Conservation (phyloP, 768 basidiomycete species). For the Saitozyma podzolica region DNA sequence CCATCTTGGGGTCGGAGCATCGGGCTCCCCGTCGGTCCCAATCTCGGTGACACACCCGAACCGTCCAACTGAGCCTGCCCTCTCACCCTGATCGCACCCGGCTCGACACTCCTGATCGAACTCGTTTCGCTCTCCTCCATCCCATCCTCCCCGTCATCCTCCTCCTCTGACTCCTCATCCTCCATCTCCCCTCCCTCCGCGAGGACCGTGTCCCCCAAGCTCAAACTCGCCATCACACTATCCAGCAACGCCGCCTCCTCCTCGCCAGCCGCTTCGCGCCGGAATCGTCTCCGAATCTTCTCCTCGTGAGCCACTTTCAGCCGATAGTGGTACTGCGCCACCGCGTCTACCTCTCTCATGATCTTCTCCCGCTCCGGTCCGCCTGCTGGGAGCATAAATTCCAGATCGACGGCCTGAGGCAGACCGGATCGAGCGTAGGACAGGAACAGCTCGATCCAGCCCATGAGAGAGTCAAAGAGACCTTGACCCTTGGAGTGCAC, state of each 20-base stretch:
- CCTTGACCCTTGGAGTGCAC: constrained; percentile 95
- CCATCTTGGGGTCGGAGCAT: no score
- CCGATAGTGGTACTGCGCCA: constrained; percentile 90
- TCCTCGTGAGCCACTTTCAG: constrained; percentile 90
- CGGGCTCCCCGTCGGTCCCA: no score
- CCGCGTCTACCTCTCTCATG: constrained; percentile 79
- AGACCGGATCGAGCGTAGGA: constrained; percentile 86
- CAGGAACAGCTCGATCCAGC: constrained; percentile 94
- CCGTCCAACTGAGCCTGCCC: no score
- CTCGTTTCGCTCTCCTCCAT: no score
- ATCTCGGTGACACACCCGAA: no score
- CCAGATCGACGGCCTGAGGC: constrained; percentile 71
- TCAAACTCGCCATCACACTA: constrained; percentile 75
- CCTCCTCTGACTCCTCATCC: constrained; percentile 75
- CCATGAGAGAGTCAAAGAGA: constrained; percentile 90
- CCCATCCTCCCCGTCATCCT: constrained; percentile 51
- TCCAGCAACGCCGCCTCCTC: constrained; percentile 84
- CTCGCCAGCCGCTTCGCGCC: constrained; percentile 57
- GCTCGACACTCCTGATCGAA: no score
- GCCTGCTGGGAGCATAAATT: constrained; percentile 81
- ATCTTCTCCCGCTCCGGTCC: constrained; percentile 74
- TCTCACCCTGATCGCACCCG: no score
- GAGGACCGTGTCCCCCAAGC: constrained; percentile 73
- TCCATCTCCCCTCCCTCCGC: constrained; percentile 62
- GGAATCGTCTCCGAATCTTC: constrained; percentile 83